phyloP scores from a whole-genome alignment of 139 green algal species.

The Desmodesmus armatus region DNA sequence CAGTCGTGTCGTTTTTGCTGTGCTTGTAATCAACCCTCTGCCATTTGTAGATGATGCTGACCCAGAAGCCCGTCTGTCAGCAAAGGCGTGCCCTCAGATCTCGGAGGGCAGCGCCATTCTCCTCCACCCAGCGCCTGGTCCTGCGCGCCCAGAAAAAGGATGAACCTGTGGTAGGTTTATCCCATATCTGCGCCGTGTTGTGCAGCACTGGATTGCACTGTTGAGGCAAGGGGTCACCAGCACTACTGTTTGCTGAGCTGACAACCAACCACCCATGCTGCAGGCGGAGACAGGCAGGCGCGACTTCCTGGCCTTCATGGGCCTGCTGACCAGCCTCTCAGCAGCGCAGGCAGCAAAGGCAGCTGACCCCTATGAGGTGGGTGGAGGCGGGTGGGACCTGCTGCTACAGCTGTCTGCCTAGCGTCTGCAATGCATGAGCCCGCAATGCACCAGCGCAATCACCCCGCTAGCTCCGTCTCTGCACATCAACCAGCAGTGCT shows the following conservation, averaged over 20 bases:
- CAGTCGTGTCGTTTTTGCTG: no score
- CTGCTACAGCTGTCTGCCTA: not conserved
- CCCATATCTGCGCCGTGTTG: not conserved
- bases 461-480: not conserved
- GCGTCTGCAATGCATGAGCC: not conserved
- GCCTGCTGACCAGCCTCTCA: not conserved
- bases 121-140: not conserved
- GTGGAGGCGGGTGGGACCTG: not conserved
- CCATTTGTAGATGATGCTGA: no score
- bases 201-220: not conserved
- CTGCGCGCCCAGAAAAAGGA: no score
- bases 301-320: conserved; percentile 3
- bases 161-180: no score
- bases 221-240: not conserved
- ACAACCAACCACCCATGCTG: not conserved
- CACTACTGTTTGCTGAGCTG: not conserved
- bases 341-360: conserved; percentile 7
- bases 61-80: no score
- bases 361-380: conserved; percentile 30
- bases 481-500: not conserved
- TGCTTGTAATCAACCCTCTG: no score
- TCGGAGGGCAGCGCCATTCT: not conserved
- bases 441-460: not conserved
- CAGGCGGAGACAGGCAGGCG: not conserved
- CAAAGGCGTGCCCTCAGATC: not conserved